Conservation (phyloP, 2,329 filamentous ascomycete species). For the Aureobasidium leucospermi region DNA sequence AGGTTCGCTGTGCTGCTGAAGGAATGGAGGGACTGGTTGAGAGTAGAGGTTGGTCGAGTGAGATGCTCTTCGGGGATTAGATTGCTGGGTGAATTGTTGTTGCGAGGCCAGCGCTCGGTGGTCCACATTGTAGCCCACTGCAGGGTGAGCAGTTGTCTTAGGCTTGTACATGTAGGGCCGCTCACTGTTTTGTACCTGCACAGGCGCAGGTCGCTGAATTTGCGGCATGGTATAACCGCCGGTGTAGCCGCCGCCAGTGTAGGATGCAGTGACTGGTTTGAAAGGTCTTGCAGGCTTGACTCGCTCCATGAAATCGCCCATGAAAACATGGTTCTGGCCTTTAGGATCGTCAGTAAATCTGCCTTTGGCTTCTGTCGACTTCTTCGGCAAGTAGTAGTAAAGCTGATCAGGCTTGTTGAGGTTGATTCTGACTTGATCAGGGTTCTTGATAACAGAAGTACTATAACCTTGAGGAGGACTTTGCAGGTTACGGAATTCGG, state of each 20-base stretch:
- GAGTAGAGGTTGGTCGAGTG: not conserved
- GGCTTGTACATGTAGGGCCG: conserved; percentile 34
- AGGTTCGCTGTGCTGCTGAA: conserved; percentile 22
- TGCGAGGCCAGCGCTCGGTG: conserved; percentile 18
- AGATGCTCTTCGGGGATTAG: conserved; percentile 4
- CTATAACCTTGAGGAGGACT: conserved; percentile 33
- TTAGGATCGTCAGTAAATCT: conserved; percentile 79
- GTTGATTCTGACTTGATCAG: conserved; percentile 60
- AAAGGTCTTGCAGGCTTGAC: conserved; percentile 34
- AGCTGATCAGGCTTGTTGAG: conserved; percentile 65
- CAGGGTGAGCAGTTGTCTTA: conserved; percentile 24
- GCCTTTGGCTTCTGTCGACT: conserved; percentile 81
- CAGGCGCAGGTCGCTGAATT: conserved; percentile 1
- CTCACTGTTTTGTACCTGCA: conserved; percentile 10
- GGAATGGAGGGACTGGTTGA: not conserved
- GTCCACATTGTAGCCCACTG: conserved; percentile 21
- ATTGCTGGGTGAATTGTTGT: conserved; percentile 5
- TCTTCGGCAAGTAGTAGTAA: conserved; percentile 81
- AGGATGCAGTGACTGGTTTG: conserved; percentile 23
- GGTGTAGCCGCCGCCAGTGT: not conserved
- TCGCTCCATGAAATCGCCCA: conserved; percentile 66
- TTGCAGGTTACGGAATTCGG: conserved; percentile 62
- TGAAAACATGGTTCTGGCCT: conserved; percentile 55
- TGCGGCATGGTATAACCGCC: conserved; percentile 1
- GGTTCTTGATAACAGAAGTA: conserved; percentile 24